Evolutionary conservation across 495 filamentous ascomycete genomes (phyloP).

Genomic region (Xylaria grammica): DNA sequence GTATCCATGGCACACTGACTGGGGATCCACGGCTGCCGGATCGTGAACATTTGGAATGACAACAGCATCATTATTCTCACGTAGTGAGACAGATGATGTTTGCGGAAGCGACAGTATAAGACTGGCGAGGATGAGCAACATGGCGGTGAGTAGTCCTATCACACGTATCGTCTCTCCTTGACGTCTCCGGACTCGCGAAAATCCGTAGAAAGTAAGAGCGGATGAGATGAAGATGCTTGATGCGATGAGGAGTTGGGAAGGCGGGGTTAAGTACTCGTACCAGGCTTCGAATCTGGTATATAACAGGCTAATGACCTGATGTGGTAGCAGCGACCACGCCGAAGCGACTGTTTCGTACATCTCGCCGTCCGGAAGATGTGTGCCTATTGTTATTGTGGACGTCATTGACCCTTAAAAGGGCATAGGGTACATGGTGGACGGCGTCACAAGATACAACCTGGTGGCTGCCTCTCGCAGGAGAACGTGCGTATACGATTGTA

Average conservation of each 20-base stretch:
- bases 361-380: not conserved
- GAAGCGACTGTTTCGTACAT: not conserved
- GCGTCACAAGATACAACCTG: too few species aligned
- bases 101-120: slow-evolving; percentile 6
- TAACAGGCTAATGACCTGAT: slow-evolving; percentile 6
- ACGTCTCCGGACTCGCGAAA: slow-evolving; percentile 8
- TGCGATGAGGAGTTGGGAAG: slow-evolving; percentile 12
- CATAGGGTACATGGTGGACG: not conserved
- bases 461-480: too few species aligned
- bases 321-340: slow-evolving; percentile 14
- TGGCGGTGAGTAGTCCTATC: slow-evolving; percentile 13
- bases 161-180: slow-evolving; percentile 3
- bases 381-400: not conserved
- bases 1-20: slow-evolving; percentile 79
- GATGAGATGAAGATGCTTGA: slow-evolving; percentile 12
- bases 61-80: slow-evolving; percentile 49
- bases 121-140: slow-evolving; percentile 10
- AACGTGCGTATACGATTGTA: too few species aligned
- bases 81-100: slow-evolving; percentile 3
- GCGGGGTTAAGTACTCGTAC: slow-evolving; percentile 14
- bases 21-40: slow-evolving; percentile 71
- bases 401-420: not conserved
- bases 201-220: slow-evolving; percentile 1
- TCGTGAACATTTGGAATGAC: slow-evolving; percentile 76
- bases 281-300: slow-evolving; percentile 2